A percentile compares a stretch with the other conserved stretches of the same genome.
Conservation (phyloP, 306 rosid genomes). For the Neltuma alba region DNA sequence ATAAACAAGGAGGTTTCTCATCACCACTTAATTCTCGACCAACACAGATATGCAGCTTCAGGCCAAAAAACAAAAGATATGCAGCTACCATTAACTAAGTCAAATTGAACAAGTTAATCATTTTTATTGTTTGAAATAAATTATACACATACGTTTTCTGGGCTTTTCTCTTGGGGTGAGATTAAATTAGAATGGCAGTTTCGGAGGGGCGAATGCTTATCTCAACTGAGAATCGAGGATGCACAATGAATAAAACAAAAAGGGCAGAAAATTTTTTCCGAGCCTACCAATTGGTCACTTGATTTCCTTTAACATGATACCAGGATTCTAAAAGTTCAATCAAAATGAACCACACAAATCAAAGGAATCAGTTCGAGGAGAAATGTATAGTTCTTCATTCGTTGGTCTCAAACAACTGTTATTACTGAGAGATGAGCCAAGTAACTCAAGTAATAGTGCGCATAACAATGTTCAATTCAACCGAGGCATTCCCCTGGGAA, state of each 20-base stretch:
- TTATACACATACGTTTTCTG: not conserved
- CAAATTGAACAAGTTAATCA: not conserved
- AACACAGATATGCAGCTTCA: slow-evolving; percentile 7
- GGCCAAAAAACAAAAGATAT: slow-evolving; percentile 3
- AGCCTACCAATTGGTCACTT: slow-evolving; percentile 6
- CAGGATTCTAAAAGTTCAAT: not conserved
- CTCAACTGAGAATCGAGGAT: not conserved
- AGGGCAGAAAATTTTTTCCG: not conserved
- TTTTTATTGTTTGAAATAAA: slow-evolving; percentile 8
- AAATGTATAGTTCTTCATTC: not conserved
- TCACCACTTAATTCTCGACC: not conserved
- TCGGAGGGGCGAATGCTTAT: not conserved
- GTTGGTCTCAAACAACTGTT: not conserved
- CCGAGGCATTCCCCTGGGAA: not conserved
- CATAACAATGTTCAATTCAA: not conserved
- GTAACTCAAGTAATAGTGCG: slow-evolving; percentile 1
- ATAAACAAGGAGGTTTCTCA: slow-evolving; percentile 1
- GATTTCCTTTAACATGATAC: not conserved
- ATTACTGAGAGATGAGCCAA: not conserved
- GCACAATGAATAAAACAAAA: not conserved
- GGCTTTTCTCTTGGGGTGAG: not conserved
- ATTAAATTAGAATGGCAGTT: not conserved
- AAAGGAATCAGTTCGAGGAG: not conserved
- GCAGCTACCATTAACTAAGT: not conserved
- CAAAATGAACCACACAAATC: not conserved